Conservation (phyloP, 495 filamentous ascomycete species). For the Neurospora sp. region DNA sequence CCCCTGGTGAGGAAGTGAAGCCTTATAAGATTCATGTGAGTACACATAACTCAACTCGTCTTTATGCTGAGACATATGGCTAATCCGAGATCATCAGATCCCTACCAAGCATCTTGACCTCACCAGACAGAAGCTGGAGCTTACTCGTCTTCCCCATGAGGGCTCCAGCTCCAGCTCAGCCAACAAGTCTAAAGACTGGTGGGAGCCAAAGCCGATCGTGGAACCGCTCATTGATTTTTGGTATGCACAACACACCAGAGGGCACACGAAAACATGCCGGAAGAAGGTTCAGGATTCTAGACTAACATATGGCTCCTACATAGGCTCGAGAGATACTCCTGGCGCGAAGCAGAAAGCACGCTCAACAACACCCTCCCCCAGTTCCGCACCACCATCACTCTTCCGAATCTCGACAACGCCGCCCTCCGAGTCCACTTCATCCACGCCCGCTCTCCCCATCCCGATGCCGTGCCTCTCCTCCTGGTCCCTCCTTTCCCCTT, state of each 20-base stretch:
- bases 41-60: conserved; percentile 1
- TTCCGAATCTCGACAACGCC: conserved; percentile 18
- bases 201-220: conserved; percentile 36
- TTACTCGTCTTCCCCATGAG: conserved; percentile 45
- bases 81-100: conserved; percentile 21
- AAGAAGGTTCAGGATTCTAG: neutral
- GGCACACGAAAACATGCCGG: neutral
- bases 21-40: conserved; percentile 43
- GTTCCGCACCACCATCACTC: conserved; percentile 43
- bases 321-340: conserved; percentile 53
- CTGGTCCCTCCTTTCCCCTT: conserved; percentile 63
- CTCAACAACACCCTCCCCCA: conserved; percentile 50
- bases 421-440: conserved; percentile 42
- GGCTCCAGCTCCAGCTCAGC: conserved; percentile 12
- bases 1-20: conserved; percentile 27
- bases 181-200: conserved; percentile 33
- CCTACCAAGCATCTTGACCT: conserved; percentile 42
- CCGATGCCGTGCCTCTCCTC: conserved; percentile 48
- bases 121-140: conserved; percentile 44
- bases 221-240: conserved; percentile 46
- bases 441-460: conserved; percentile 41
- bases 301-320: neutral
- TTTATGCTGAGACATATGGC: neutral
- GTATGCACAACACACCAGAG: conserved; percentile 20
- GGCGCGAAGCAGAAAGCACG: conserved; percentile 44